Evolutionary conservation across 1,139 yeast species (phyloP), one percentile per base, ranked within the genome.

Genomic region (Yamadazyma membranifaciens): DNA sequence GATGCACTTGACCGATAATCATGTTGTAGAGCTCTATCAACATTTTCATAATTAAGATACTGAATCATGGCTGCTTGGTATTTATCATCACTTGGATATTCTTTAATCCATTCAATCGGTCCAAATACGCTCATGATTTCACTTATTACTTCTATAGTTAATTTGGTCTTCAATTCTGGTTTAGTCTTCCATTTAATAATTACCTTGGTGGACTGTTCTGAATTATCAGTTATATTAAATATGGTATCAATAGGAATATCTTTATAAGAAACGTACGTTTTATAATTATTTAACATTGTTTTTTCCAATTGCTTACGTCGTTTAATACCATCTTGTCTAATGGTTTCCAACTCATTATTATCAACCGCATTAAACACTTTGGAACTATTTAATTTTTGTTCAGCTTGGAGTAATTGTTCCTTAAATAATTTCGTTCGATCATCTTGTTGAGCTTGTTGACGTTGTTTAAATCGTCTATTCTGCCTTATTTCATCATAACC

Each of bases 51-150:
- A 3, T 50, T 44, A 10, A 45, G 48, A 49, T 56, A 78, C 25
- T 54, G 57, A 1, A 78, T 59, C 0, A 54, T 39, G 0, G 77
- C 81, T 20, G 60, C 55, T 37, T 63, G 68, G 48, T 77, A 76
- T 11, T 59, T 59, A 1, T 48, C 42, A 3, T 42, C 38, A 6
- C 47, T 43, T 1, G 44, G 43, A 6, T 48, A 31, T 9, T 60
- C 38, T 16, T 45, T 31, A 1, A 62, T 57, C 0, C 47, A 27
- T 6, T 39, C 44, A 1, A 75, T 53, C 0, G 60, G 50, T 0
- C 83, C 82, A 56, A 78, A 78, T 2, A 69, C 69, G 20, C 52
- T 48, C 80, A 78, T 74, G 17, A 78, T 59, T 38, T 63, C 59
- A 12, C 33, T 30, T 10, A 78, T 49, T 1, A 69, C 57, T 2